These are phyloP conservation scores for Decorospora gaudefroyi DNA, from an alignment of 2,329 filamentous ascomycete genomes.

Conservation along the genomic window DNA sequence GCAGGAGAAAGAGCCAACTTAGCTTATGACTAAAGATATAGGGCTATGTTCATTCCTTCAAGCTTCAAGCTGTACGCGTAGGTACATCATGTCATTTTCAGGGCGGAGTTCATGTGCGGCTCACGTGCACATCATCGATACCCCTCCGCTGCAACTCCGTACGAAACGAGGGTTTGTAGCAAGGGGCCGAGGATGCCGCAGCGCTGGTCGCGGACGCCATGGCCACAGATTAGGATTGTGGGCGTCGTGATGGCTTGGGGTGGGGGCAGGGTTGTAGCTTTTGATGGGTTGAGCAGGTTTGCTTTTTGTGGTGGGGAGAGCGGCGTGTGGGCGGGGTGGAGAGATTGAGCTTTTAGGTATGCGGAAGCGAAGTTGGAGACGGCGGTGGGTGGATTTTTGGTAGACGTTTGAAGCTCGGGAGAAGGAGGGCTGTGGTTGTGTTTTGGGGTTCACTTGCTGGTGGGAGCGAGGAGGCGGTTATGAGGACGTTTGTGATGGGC, in stretches of 20 bases:
- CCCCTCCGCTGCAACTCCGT: conserved; percentile 58
- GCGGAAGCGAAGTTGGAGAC: conserved; percentile 63
- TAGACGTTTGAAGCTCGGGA: conserved; percentile 83
- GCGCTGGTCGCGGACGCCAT: conserved; percentile 77
- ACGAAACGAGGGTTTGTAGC: conserved; percentile 71
- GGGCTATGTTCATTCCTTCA: no score
- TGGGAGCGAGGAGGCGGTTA: conserved; percentile 74
- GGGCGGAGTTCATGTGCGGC: no score
- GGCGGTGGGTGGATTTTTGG: conserved; percentile 66
- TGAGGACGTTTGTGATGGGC: conserved; percentile 81
- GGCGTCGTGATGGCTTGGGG: conserved; percentile 53
- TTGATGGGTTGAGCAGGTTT: conserved; percentile 51
- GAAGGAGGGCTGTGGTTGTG: conserved; percentile 64
- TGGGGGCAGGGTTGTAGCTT: conserved; percentile 55
- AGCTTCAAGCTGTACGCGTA: no score
- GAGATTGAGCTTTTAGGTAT: conserved; percentile 65
- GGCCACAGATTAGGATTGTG: conserved; percentile 81
- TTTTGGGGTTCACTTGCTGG: conserved; percentile 22
- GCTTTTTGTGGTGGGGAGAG: conserved; percentile 60
- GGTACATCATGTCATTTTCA: no score
- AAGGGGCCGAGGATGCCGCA: conserved; percentile 82
- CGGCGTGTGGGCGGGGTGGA: conserved; percentile 64
- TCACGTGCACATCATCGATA: no score
- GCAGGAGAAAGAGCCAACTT: no score
- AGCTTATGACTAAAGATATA: no score